Evolutionary conservation across 768 basidiomycete species (phyloP), one percentile per base, ranked within the genome.

Genomic region (Podaxis sp.): DNA sequence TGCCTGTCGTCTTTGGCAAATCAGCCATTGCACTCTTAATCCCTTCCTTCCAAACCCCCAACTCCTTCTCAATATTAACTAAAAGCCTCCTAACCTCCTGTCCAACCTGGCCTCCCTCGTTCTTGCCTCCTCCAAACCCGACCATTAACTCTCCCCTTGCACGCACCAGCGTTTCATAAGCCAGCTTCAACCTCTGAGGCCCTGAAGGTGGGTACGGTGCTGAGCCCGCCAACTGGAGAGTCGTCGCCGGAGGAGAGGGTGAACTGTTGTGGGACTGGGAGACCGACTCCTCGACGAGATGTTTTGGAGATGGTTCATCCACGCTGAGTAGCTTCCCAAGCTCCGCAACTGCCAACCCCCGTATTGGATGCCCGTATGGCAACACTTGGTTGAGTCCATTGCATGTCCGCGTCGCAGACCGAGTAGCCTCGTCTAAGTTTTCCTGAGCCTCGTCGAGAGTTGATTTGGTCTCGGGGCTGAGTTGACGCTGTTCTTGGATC

Each of bases 321-420:
- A 94, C 89, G 0, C 85, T 84, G 5, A 95, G 79, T 6, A 95
- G 75, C 75, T 94, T 95, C 0, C 91, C 93, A 5, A 93, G 78
- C 71, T 96, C 94, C 2, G 88, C 87, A 7, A 89, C 76, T 3
- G 90, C 86, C 24, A 96, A 76, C 0, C 85, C 92, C 0, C 91
- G 82, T 1, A 90, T 82, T 0, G 95, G 94, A 71, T 96, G 95
- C 1, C 90, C 90, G 10, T 77, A 72, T 0, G 77, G 73, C 17
- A 93, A 80, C 2, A 91, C 70, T 12, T 70, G 72, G 3, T 74
- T 71, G 4, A 93, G 68, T 0, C 88, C 94, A 0, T 80, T 75
- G 22, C 76, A 77, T 10, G 83, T 77, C 49, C 82, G 81, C 15
- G 82, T 81, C 0, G 88, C 83, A 3, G 80, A 79, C 26, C 85